Evolutionary conservation across 2,329 filamentous ascomycete genomes (phyloP).

Genomic region (Diaporthe aspalathi): DNA sequence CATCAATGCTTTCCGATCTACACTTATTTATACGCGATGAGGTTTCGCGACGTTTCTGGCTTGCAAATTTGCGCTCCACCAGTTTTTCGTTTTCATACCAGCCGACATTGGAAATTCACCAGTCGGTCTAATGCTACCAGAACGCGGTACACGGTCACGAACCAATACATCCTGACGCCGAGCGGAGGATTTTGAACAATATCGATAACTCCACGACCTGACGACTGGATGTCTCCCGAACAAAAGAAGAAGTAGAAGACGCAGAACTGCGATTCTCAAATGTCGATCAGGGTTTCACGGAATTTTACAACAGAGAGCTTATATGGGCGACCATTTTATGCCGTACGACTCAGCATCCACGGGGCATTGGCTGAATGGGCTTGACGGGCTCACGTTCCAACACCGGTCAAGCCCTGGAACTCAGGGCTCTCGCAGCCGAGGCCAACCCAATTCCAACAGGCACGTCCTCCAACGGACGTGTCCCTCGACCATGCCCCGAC

Average conservation of each 20-base stretch:
- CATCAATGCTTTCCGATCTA: conserved; percentile 31
- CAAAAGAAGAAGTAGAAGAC: conserved; percentile 14
- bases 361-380: conserved; percentile 40
- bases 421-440: conserved; percentile 36
- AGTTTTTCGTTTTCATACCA: conserved; percentile 32
- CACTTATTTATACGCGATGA: conserved; percentile 29
- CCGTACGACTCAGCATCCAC: conserved; percentile 39
- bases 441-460: conserved; percentile 35
- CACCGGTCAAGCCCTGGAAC: conserved; percentile 24
- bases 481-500: conserved; percentile 38
- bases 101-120: neutral
- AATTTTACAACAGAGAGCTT: conserved; percentile 38
- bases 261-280: conserved; percentile 27
- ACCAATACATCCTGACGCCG: conserved; percentile 32
- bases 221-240: conserved; percentile 33
- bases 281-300: conserved; percentile 35
- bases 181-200: conserved; percentile 25
- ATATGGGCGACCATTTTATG: conserved; percentile 41
- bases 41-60: conserved; percentile 19
- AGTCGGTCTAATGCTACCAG: conserved; percentile 35
- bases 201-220: conserved; percentile 37
- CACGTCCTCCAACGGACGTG: conserved; percentile 36
- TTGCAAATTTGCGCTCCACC: conserved; percentile 17
- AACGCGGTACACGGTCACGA: conserved; percentile 34
- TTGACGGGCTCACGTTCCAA: conserved; percentile 39